These are phyloP conservation scores for Obelidium mucronatum DNA, from an alignment of 192 early-diverging fungal species.

Conservation along the genomic window DNA sequence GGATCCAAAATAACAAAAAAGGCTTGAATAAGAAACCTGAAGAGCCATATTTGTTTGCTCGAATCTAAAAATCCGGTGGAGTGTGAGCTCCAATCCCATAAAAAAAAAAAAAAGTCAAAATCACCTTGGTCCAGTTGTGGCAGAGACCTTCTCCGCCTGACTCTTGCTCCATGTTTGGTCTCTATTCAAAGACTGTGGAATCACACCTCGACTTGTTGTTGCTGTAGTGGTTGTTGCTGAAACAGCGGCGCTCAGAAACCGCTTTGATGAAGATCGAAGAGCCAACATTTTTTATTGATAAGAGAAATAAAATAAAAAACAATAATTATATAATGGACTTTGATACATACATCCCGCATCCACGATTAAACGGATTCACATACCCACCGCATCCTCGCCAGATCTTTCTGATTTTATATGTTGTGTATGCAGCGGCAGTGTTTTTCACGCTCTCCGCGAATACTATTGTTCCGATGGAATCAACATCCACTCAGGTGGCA, in stretches of 20 bases:
- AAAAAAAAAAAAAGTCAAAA: background rate
- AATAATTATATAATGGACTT: no score
- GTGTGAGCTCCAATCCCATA: background rate
- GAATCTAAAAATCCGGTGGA: conserved; percentile 55
- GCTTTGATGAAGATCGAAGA: background rate
- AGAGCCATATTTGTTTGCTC: conserved; percentile 79
- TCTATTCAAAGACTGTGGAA: conserved; percentile 79
- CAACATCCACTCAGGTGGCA: no score
- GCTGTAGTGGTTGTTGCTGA: background rate
- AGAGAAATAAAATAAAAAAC: background rate
- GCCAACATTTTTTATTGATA: conserved; percentile 16
- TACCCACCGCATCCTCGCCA: conserved; percentile 19
- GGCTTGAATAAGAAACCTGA: no score
- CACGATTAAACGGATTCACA: background rate
- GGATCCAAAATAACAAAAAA: no score
- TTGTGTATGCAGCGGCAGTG: background rate
- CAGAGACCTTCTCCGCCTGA: conserved; percentile 74
- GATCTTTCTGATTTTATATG: background rate
- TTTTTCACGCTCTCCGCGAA: background rate
- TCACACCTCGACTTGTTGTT: background rate
- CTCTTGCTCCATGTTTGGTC: conserved; percentile 74
- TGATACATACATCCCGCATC: background rate
- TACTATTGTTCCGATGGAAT: background rate
- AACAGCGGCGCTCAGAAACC: conserved; percentile 1
- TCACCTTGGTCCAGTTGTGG: conserved; percentile 76